phyloP scores from a whole-genome alignment of 768 basidiomycete genomes.

The Suillus discolor region DNA sequence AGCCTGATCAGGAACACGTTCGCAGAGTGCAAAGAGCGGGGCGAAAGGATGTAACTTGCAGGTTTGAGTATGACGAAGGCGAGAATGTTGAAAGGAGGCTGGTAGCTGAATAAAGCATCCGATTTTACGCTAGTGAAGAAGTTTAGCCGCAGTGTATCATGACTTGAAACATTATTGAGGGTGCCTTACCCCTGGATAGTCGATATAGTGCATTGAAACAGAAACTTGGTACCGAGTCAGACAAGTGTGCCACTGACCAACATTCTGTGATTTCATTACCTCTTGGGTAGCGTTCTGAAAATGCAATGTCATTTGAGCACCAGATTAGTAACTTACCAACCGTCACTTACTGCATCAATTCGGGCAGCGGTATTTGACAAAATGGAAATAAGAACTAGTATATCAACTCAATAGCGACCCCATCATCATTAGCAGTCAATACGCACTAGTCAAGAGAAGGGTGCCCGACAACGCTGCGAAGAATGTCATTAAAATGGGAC shows the following conservation, averaged over 20 bases:
- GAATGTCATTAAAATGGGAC: slow-evolving; percentile 76
- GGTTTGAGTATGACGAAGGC: slow-evolving; percentile 84
- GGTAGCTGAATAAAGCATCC: slow-evolving; percentile 89
- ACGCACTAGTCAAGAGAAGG: slow-evolving; percentile 76
- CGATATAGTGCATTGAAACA: slow-evolving; percentile 84
- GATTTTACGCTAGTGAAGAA: slow-evolving; percentile 67
- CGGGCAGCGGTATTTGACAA: slow-evolving; percentile 87
- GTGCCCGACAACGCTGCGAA: slow-evolving; percentile 84
- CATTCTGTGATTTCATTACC: slow-evolving; percentile 31
- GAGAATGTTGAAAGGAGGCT: slow-evolving; percentile 85
- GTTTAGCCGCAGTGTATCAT: slow-evolving; percentile 3
- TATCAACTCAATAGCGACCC: slow-evolving; percentile 13
- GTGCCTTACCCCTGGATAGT: slow-evolving; percentile 83
- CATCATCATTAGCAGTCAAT: not conserved
- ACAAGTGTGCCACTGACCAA: not conserved
- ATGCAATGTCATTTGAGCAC: slow-evolving; percentile 3
- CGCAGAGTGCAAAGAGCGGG: slow-evolving; percentile 75
- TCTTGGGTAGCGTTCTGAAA: slow-evolving; percentile 61
- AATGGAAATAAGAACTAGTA: slow-evolving; percentile 76
- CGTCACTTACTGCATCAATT: slow-evolving; percentile 57
- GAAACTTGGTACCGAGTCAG: slow-evolving; percentile 52
- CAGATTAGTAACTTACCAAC: not conserved
- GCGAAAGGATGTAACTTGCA: slow-evolving; percentile 70
- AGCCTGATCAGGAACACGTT: slow-evolving; percentile 87
- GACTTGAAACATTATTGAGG: not conserved